Base-by-base conservation (phyloP, 2,329 filamentous ascomycete species). In the Colletotrichum tofieldiae region DNA sequence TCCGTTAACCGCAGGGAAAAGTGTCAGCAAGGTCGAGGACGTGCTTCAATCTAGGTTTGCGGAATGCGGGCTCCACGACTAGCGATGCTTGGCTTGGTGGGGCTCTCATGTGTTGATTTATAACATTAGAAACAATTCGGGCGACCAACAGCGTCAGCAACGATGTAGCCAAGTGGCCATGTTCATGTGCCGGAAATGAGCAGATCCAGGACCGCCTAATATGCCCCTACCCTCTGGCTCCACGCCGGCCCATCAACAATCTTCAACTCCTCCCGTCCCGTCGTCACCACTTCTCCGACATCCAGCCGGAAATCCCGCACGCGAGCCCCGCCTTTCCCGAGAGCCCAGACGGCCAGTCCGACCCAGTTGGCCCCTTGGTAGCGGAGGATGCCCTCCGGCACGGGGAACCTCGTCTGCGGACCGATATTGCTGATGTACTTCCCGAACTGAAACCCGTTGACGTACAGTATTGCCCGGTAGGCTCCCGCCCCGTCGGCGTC, bases 361-460 rank as follows among this genome's bases (percentile, higher is more conserved):
- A 95, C 77, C 80, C 89, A 93, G 76, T 96, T 96, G 41, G 85
- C 86, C 0, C 93, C 93, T 5, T 86, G 84, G 79, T 94, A 93
- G 77, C 95, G 88, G 62, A 94, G 82, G 29, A 95, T 86, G 29
- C 93, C 92, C 81, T 94, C 89, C 0, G 93, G 93, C 0, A 95
- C 93, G 1, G 92, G 92, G 78, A 91, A 95, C 2, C 80, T 84
- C 0, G 86, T 90, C 82, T 96, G 93, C 1, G 93, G 93, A 0
- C 93, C 93, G n/a, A 95, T 85, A 74, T 94, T 92, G 77, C 90
- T 91, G n/a, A 89, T 80, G 65, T 84, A 85, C 71, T 84, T 82
- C 8, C 86, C 86, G 72, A 91, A 94, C 79, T 95, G 93, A 80
- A 91, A 95, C 1, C 93, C 93, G 76, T 95, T 95, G 55, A 95